Evolutionary conservation across 106 monocot species (phyloP).

Genomic region (Acorus calamus): DNA sequence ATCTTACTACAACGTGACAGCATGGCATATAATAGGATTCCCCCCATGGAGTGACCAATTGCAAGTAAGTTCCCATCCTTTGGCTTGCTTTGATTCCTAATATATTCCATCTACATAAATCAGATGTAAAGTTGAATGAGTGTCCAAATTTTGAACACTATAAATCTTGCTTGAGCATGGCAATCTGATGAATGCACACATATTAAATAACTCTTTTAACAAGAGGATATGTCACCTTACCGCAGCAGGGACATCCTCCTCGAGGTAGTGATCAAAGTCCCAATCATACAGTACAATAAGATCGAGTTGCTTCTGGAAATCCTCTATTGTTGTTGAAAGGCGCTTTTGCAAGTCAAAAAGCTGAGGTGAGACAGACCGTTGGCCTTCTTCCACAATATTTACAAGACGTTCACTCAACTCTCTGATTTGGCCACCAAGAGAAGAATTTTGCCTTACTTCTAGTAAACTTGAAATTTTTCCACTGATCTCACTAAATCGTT

Average conservation of each 20-base stretch:
- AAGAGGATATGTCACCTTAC: conserved; percentile 48
- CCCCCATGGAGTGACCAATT: conserved; percentile 97
- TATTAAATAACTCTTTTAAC: background rate
- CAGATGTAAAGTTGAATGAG: conserved; percentile 4
- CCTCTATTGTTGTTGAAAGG: conserved; percentile 68
- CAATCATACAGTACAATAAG: conserved; percentile 76
- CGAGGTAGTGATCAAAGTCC: conserved; percentile 95
- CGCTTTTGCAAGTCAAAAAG: conserved; percentile 77
- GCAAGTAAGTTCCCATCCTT: conserved; percentile 79
- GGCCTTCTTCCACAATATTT: conserved; percentile 67
- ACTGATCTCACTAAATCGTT: conserved; percentile 69
- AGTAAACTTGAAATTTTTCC: conserved; percentile 56
- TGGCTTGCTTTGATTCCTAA: conserved; percentile 44
- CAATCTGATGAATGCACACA: no score
- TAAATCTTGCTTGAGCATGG: no score
- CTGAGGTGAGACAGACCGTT: conserved; percentile 79
- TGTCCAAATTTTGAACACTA: background rate
- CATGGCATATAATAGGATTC: conserved; percentile 88
- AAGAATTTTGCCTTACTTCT: conserved; percentile 68
- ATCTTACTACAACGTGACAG: conserved; percentile 65
- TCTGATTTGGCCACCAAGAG: conserved; percentile 60
- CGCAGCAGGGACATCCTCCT: conserved; percentile 95
- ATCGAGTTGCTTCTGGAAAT: conserved; percentile 89
- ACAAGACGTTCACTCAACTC: conserved; percentile 73
- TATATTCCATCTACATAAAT: conserved; percentile 78